Base-by-base conservation (phyloP, 2,329 filamentous ascomycete species). In the Beauveria scarabaeidicola region DNA sequence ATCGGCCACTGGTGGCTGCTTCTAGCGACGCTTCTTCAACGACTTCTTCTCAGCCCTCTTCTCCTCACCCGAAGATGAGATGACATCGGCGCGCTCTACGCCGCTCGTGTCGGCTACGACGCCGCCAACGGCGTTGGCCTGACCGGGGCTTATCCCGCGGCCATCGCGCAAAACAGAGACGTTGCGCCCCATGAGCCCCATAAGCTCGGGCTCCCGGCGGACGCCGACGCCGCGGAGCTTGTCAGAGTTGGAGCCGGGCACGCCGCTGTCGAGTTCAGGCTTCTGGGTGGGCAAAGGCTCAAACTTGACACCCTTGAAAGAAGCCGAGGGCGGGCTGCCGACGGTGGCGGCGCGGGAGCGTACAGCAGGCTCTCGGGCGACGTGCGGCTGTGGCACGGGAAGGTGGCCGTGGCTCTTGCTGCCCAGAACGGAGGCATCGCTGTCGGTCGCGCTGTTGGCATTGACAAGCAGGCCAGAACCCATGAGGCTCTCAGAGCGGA, bases 401-500 rank as follows among this genome's bases (percentile, higher is more conserved):
- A 61, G 58, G 15, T 38, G 21, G 13, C 59, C 59, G 19, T 59
- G 63, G 21, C 51, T 47, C 0, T 64, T 66, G 3, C 68, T 65
- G 41, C 74, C 72, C 0, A 64, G 65, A 2, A 68, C 65, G 32
- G 73, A 74, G 6, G 69, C 66, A 41, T 74, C 73, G 61, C 73
- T 75, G 59, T 74, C 73, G 50, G 72, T 74, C 4, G 68, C 68
- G 17, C 67, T 67, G 50, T 68, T 66, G 8, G 64, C 60, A 38
- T 66, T 64, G n/a, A 62, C 58, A 17, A 68, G 65, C 48, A 66
- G 67, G 13, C 66, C 69, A 3, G 73, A 73, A 3, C 73, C 76
- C 8, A 81, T 69, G 11, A 83, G 67, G 65, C 79, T 82, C 62
- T 76, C 75, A 51, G 77, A 74, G n/a, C 81, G 74, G 29, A 78